These are phyloP conservation scores for Annulohypoxylon moriforme DNA, from an alignment of 495 filamentous ascomycete genomes.

Conservation along the genomic window DNA sequence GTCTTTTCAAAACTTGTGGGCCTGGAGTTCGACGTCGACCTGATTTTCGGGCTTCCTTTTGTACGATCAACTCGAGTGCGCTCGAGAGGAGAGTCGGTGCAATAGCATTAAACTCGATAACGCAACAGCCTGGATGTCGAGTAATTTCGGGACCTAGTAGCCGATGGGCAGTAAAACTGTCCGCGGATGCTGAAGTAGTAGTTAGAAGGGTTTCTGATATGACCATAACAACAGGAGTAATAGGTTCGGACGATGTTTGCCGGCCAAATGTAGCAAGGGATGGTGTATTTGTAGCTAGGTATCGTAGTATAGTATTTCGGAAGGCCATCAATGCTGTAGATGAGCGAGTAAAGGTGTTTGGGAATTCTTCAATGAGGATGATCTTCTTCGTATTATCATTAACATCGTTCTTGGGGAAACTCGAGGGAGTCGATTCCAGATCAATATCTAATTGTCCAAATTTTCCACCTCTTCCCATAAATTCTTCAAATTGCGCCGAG, in stretches of 20 bases:
- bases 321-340: slow-evolving; percentile 78
- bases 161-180: slow-evolving; percentile 90
- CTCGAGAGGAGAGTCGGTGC: slow-evolving; percentile 87
- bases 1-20: slow-evolving; percentile 73
- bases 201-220: slow-evolving; percentile 87
- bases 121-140: slow-evolving; percentile 75
- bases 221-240: slow-evolving; percentile 85
- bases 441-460: slow-evolving; percentile 80
- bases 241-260: slow-evolving; percentile 48
- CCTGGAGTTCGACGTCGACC: slow-evolving; percentile 74
- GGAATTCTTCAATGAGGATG: slow-evolving; percentile 94
- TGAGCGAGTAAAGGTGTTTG: slow-evolving; percentile 77
- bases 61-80: slow-evolving; percentile 80
- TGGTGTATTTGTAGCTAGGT: slow-evolving; percentile 71
- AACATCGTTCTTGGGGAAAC: slow-evolving; percentile 16
- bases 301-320: slow-evolving; percentile 76
- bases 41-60: slow-evolving; percentile 81
- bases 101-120: slow-evolving; percentile 92
- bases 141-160: slow-evolving; percentile 87
- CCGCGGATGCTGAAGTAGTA: slow-evolving; percentile 77
- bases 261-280: slow-evolving; percentile 53
- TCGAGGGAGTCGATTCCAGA: slow-evolving; percentile 47
- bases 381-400: slow-evolving; percentile 56
- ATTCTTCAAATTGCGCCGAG: slow-evolving; percentile 87
- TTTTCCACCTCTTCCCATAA: slow-evolving; percentile 78